Conservation (phyloP, 805 yeast species). For the Ogataea angusta region DNA sequence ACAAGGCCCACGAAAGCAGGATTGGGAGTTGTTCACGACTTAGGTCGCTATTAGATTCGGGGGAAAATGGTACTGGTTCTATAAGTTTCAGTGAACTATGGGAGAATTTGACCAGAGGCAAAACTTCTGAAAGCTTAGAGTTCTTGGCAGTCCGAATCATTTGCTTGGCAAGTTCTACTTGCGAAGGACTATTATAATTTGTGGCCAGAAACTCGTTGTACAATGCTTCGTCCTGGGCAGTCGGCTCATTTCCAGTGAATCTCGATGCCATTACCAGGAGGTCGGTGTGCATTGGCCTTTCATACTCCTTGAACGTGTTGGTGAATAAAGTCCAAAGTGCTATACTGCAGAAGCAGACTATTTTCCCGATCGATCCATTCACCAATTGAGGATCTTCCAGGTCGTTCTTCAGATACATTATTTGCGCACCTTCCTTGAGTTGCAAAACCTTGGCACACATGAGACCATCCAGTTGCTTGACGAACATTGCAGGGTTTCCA, state of each 20-base stretch:
- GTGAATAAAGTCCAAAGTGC: constrained; percentile 25
- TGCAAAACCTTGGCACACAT: constrained; percentile 67
- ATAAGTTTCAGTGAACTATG: constrained; percentile 32
- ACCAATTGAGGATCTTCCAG: constrained; percentile 65
- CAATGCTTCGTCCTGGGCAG: constrained; percentile 20
- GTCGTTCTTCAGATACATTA: constrained; percentile 82
- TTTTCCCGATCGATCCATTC: constrained; percentile 87
- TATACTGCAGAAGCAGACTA: constrained; percentile 49
- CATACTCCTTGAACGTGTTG: constrained; percentile 27
- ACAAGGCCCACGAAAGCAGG: constrained; percentile 75
- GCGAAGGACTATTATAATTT: constrained; percentile 3
- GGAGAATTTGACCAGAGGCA: constrained; percentile 49
- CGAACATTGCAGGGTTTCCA: constrained; percentile 9
- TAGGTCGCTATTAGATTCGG: constrained; percentile 28
- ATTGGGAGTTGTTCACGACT: constrained; percentile 63
- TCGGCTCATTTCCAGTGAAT: constrained; percentile 13
- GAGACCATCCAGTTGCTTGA: constrained; percentile 37
- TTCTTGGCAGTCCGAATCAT: constrained; percentile 26
- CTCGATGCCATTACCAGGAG: constrained; percentile 15
- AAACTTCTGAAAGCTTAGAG: constrained; percentile 14
- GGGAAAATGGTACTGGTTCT: constrained; percentile 35
- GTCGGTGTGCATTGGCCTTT: constrained; percentile 16
- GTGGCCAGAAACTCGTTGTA: constrained; percentile 15
- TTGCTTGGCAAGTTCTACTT: constrained; percentile 11
- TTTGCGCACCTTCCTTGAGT: constrained; percentile 86